Evolutionary conservation across 148 eudicot genomes (phyloP).

Genomic region (Camellia sinensis): DNA sequence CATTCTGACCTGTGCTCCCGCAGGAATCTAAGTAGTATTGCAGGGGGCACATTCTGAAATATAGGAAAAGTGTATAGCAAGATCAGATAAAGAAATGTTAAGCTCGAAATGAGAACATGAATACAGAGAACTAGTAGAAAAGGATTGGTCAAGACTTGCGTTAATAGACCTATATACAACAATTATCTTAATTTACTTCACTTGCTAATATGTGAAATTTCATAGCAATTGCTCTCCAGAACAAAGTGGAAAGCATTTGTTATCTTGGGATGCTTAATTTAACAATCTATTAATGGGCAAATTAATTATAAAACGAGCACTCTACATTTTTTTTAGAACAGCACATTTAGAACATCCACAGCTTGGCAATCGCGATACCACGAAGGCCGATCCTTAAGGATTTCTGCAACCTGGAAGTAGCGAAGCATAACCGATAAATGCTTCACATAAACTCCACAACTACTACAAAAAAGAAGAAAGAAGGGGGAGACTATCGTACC

Average conservation of each 20-base stretch:
- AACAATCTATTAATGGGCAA: background rate
- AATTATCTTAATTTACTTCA: background rate
- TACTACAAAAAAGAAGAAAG: background rate
- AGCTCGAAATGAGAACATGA: background rate
- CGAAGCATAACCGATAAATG: background rate
- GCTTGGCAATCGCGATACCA: constrained; percentile 99
- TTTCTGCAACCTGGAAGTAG: constrained; percentile 77
- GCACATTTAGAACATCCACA: constrained; percentile 91
- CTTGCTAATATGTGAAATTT: background rate
- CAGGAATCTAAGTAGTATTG: constrained; percentile 83
- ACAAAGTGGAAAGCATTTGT: background rate
- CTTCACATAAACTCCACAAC: background rate
- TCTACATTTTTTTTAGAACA: constrained; percentile 9
- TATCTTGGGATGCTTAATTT: background rate
- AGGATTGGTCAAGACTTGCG: background rate
- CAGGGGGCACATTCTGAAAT: constrained; percentile 94
- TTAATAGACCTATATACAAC: background rate
- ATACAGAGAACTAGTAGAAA: background rate
- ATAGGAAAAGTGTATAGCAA: background rate
- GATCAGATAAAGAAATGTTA: background rate
- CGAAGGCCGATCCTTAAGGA: constrained; percentile 98
- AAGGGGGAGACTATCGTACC: constrained; percentile 38
- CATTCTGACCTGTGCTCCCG: constrained; percentile 97
- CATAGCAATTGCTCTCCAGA: background rate
- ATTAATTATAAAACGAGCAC: too few relatives aligned